Evolutionary conservation across 345 rosid genomes (phyloP).

Genomic region (Gossypium mustelinum): DNA sequence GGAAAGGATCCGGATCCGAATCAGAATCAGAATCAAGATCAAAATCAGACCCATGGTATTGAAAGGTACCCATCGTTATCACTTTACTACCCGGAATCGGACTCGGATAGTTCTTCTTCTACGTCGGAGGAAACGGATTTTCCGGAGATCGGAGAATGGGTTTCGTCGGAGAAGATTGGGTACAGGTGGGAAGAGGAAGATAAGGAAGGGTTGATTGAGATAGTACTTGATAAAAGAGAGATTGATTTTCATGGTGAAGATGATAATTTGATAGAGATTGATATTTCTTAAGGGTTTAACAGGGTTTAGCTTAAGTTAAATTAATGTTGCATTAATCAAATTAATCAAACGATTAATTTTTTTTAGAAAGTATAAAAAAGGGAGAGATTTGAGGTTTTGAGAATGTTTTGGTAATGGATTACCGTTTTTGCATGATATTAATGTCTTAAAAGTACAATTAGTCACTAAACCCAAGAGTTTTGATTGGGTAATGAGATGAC

Average conservation of each 20-base stretch:
- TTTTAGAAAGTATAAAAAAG: neutral
- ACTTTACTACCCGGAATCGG: constrained; percentile 58
- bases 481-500: constrained; percentile 4
- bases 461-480: constrained; percentile 17
- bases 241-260: constrained; percentile 54
- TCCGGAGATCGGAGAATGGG: constrained; percentile 33
- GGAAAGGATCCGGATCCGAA: constrained; percentile 26
- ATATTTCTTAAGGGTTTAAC: constrained; percentile 33
- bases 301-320: neutral
- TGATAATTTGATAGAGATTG: constrained; percentile 42
- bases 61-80: constrained; percentile 52
- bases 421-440: neutral
- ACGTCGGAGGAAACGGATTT: constrained; percentile 25
- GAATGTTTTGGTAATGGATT: neutral
- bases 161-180: constrained; percentile 28
- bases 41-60: constrained; percentile 20
- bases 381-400: neutral
- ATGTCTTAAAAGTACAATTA: constrained; percentile 10
- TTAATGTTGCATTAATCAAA: constrained; percentile 9
- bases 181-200: constrained; percentile 59
- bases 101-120: constrained; percentile 46
- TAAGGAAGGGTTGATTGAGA: constrained; percentile 70
- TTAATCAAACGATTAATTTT: neutral
- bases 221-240: constrained; percentile 41
- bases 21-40: neutral